Evolutionary conservation across 129 eudicot species (phyloP).

Genomic region (Pulicaria dysenterica): DNA sequence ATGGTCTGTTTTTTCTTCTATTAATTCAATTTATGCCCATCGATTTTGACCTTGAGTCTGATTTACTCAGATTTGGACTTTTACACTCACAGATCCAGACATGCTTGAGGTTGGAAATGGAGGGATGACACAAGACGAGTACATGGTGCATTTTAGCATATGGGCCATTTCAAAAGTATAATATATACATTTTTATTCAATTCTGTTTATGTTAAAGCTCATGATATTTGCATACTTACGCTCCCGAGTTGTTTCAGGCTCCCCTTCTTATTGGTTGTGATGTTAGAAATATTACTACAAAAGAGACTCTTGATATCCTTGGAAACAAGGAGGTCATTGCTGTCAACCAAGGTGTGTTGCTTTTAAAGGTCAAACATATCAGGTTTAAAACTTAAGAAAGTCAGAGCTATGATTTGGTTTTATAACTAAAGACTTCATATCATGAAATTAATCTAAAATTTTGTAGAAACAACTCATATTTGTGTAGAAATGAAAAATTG

Average conservation of each 20-base stretch:
- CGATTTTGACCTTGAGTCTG: no score
- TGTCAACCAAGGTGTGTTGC: conserved; percentile 68
- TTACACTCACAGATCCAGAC: conserved; percentile 71
- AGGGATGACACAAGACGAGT: conserved; percentile 81
- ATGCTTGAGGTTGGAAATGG: conserved; percentile 98
- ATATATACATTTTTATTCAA: neutral
- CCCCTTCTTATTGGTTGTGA: conserved; percentile 93
- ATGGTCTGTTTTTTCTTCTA: conserved; percentile 54
- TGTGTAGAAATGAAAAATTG: neutral
- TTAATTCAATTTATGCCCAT: no score
- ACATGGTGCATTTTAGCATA: conserved; percentile 79
- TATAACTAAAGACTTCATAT: neutral
- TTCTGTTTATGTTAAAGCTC: neutral
- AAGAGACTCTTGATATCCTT: conserved; percentile 64
- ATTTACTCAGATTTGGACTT: neutral
- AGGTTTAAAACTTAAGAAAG: neutral
- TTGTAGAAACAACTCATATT: neutral
- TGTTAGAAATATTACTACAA: conserved; percentile 52
- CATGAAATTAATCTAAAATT: neutral
- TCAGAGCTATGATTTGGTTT: neutral
- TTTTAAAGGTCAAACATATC: neutral
- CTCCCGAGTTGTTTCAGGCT: conserved; percentile 48
- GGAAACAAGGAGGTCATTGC: conserved; percentile 80
- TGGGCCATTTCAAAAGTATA: conserved; percentile 92
- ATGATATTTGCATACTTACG: neutral